A percentile compares a stretch with the other conserved stretches of the same genome.
These are phyloP conservation scores for Coccomyxa sp. DNA, from an alignment of 139 green algal species.

Conservation along the genomic window DNA sequence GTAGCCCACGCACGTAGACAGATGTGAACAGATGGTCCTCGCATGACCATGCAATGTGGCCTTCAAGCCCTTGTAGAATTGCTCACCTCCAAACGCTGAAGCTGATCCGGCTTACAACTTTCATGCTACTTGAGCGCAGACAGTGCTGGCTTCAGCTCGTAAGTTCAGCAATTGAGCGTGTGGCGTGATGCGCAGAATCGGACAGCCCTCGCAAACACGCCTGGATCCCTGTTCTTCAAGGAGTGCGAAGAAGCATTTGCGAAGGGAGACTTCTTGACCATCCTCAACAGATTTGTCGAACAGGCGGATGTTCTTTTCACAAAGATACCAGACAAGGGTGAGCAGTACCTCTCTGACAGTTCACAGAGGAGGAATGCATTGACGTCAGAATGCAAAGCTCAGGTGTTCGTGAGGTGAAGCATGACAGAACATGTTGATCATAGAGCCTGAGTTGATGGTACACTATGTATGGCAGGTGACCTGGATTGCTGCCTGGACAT, in stretches of 20 bases:
- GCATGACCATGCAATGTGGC: no score
- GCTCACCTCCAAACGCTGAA: no score
- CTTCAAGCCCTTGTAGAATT: no score
- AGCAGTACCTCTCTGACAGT: no score
- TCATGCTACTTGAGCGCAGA: no score
- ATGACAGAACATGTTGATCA: no score
- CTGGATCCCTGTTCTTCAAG: constrained; percentile 22
- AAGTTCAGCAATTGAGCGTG: neutral
- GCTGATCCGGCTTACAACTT: no score
- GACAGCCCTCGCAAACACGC: constrained; percentile 20
- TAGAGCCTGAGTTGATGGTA: constrained; percentile 2
- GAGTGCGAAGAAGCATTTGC: constrained; percentile 27
- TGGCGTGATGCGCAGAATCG: constrained; percentile 6
- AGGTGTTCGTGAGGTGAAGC: no score
- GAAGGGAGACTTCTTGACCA: constrained; percentile 23
- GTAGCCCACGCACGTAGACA: no score
- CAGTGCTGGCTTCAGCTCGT: neutral
- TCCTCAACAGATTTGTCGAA: constrained; percentile 30
- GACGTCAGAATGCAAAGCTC: no score
- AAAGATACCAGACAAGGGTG: constrained; percentile 34
- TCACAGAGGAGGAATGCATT: no score
- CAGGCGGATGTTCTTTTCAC: constrained; percentile 36
- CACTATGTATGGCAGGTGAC: constrained; percentile 32
- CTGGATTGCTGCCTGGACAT: constrained; percentile 49
- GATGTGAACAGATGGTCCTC: no score